Percentiles rank a stretch among this genome's conserved stretches.
Evolutionary conservation across 129 eudicot genomes (phyloP).

Genomic region (Pittosporum tobira): DNA sequence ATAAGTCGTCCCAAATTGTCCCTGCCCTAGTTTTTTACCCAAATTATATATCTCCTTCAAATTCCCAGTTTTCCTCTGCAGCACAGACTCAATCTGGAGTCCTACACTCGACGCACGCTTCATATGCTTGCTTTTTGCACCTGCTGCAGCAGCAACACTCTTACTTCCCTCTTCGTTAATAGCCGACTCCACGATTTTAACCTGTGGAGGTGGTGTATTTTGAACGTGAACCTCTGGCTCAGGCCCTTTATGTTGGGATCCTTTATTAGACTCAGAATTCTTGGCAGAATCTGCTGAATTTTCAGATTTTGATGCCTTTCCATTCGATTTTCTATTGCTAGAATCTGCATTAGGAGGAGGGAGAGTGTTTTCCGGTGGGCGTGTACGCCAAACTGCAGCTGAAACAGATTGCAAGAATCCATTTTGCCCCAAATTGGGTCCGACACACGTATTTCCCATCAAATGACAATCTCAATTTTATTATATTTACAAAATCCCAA

Average conservation of each 20-base stretch:
- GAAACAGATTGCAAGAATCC: conserved; percentile 46
- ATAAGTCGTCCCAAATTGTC: conserved; percentile 83
- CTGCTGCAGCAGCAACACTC: conserved; percentile 12
- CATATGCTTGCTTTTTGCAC: conserved; percentile 19
- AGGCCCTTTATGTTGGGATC: conserved; percentile 12
- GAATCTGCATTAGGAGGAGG: conserved; percentile 24
- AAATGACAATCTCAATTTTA: too few species aligned
- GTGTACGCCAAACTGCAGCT: conserved; percentile 59
- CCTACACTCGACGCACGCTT: conserved; percentile 68
- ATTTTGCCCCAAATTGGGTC: too few species aligned
- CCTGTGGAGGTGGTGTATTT: conserved; percentile 26
- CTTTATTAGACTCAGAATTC: not conserved
- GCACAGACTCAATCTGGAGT: conserved; percentile 53
- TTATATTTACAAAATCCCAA: too few species aligned
- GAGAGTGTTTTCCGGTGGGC: conserved; percentile 33
- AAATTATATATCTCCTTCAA: conserved; percentile 61
- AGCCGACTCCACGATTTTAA: conserved; percentile 24
- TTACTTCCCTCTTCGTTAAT: conserved; percentile 3
- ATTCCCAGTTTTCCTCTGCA: conserved; percentile 66
- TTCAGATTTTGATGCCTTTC: conserved; percentile 1
- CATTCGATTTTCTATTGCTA: conserved; percentile 4
- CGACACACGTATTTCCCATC: too few species aligned
- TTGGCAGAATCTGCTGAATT: conserved; percentile 14
- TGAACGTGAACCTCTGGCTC: conserved; percentile 18
- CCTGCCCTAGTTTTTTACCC: conserved; percentile 73